phyloP scores from a whole-genome alignment of 139 green algal species.

The Chlamydomonas sp. region DNA sequence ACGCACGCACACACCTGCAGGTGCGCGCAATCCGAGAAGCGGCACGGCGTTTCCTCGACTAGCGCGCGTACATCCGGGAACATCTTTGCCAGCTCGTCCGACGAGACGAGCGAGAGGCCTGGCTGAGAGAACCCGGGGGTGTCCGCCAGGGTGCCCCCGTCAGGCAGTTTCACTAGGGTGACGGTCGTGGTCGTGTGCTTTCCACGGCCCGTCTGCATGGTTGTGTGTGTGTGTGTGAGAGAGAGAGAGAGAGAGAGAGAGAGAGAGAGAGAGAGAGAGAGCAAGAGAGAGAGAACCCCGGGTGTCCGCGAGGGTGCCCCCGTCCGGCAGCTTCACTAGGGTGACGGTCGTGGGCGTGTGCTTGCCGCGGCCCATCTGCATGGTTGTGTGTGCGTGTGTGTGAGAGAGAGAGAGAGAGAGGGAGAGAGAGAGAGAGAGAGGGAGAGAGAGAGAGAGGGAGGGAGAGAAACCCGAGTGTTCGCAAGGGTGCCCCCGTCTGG shows the following conservation, averaged over 20 bases:
- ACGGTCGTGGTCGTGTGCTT: slow-evolving; percentile 89
- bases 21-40: slow-evolving; percentile 85
- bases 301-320: slow-evolving; percentile 84
- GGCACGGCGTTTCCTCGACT: slow-evolving; percentile 36
- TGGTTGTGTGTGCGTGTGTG: too few species aligned
- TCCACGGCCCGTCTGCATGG: slow-evolving; percentile 75
- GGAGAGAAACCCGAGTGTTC: too few species aligned
- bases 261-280: too few species aligned
- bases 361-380: slow-evolving; percentile 73
- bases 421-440: too few species aligned
- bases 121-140: slow-evolving; percentile 41
- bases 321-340: slow-evolving; percentile 64
- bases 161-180: slow-evolving; percentile 63
- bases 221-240: too few species aligned
- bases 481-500: too few species aligned
- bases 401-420: too few species aligned
- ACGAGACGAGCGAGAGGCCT: slow-evolving; percentile 4
- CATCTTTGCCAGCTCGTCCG: slow-evolving; percentile 27
- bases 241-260: too few species aligned
- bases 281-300: too few species aligned
- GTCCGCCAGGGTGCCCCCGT: slow-evolving; percentile 80
- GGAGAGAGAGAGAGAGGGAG: too few species aligned
- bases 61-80: slow-evolving; percentile 55
- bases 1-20: slow-evolving; percentile 46
- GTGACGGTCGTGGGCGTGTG: slow-evolving; percentile 87